Evolutionary conservation across 352 stramenopile genomes (phyloP).

Genomic region (Pelagophyceae sp.): DNA sequence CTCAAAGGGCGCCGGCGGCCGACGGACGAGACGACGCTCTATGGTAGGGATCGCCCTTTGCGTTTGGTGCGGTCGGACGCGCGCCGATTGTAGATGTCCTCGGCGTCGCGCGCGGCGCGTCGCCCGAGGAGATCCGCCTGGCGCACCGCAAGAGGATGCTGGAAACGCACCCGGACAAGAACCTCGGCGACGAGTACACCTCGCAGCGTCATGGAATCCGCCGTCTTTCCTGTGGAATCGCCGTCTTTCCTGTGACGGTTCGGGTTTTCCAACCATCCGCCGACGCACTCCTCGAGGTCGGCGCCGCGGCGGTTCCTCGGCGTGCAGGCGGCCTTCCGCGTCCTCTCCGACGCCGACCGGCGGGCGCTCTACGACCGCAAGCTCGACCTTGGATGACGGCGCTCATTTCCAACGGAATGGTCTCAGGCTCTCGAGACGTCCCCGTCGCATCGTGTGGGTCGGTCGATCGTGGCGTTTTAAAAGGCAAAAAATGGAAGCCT

Average conservation of each 20-base stretch:
- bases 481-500: not conserved
- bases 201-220: too few species aligned
- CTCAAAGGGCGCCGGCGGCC: not conserved
- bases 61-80: not conserved
- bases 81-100: not conserved
- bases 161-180: not conserved
- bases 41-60: not conserved
- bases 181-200: not conserved
- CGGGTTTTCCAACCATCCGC: not conserved
- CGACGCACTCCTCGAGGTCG: not conserved
- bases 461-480: not conserved
- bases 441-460: too few species aligned
- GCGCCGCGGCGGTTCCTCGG: not conserved
- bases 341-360: not conserved
- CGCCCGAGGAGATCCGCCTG: not conserved
- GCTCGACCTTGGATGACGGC: not conserved
- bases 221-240: not conserved
- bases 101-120: not conserved
- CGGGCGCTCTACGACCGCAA: not conserved
- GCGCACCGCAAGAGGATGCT: not conserved
- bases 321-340: not conserved
- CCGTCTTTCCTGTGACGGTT: not conserved
- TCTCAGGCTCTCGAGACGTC: too few species aligned
- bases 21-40: not conserved
- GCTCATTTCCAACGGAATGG: not conserved